Conservation (phyloP, 768 basidiomycete genomes). For the Phlegmacium glaucopus region DNA sequence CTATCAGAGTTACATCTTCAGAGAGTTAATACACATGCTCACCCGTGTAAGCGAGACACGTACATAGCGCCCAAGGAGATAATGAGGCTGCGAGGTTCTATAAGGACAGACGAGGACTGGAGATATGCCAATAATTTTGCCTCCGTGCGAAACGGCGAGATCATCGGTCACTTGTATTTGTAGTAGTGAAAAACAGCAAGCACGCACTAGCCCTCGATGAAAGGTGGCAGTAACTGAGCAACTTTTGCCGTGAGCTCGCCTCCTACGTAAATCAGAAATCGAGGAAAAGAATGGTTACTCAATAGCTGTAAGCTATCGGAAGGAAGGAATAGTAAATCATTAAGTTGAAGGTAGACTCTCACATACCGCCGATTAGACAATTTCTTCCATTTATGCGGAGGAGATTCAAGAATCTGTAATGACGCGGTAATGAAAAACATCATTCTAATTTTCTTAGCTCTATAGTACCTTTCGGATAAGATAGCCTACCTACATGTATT, state of each 20-base stretch:
- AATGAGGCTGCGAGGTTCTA: conserved; percentile 85
- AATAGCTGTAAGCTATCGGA: conserved; percentile 60
- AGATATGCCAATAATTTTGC: conserved; percentile 54
- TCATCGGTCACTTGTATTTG: conserved; percentile 41
- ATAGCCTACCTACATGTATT: too few relatives aligned
- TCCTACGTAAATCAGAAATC: conserved; percentile 34
- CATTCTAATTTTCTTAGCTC: conserved; percentile 7
- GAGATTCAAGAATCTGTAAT: conserved; percentile 68
- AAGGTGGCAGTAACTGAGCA: conserved; percentile 66
- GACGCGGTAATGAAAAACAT: conserved; percentile 8
- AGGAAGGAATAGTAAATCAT: background rate
- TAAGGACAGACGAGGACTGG: conserved; percentile 70
- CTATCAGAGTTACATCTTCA: conserved; percentile 1
- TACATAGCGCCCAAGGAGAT: conserved; percentile 74
- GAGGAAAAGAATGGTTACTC: conserved; percentile 16
- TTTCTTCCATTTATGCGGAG: conserved; percentile 81
- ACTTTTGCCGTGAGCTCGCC: conserved; percentile 77
- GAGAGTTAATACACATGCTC: conserved; percentile 15
- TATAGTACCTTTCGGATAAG: conserved; percentile 72
- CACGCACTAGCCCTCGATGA: conserved; percentile 58
- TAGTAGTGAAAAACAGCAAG: conserved; percentile 75
- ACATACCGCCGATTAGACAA: conserved; percentile 66
- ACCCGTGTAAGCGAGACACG: conserved; percentile 72
- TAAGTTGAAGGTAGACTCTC: background rate
- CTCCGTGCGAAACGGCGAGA: conserved; percentile 27